Percentiles rank a stretch among this genome's conserved stretches.
Conservation (phyloP, 306 rosid genomes). For the Senna siamea region DNA sequence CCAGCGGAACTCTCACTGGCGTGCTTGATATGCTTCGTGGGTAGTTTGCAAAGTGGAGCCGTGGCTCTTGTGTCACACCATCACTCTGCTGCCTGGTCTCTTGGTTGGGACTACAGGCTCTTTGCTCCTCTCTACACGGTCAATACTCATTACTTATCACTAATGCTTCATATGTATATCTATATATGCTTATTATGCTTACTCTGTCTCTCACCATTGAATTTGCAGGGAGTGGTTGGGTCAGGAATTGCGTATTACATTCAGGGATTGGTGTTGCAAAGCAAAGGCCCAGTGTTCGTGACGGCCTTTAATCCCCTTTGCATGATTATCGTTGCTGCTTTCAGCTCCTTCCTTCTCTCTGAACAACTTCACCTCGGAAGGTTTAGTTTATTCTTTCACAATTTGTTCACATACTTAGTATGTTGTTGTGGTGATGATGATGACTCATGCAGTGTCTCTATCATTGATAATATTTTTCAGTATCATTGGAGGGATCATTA, state of each 20-base stretch:
- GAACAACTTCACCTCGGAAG: constrained; percentile 77
- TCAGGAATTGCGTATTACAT: constrained; percentile 71
- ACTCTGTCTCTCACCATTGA: no score
- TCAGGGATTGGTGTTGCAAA: constrained; percentile 69
- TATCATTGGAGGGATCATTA: constrained; percentile 63
- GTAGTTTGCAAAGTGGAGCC: constrained; percentile 54
- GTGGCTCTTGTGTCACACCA: constrained; percentile 59
- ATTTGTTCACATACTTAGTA: no score
- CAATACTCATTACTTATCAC: background rate
- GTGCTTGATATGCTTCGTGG: constrained; percentile 64
- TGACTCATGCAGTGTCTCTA: no score
- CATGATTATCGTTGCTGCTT: constrained; percentile 62
- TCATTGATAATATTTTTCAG: constrained; percentile 48
- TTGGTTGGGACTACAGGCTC: constrained; percentile 69
- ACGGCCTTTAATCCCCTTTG: constrained; percentile 82
- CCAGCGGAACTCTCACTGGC: constrained; percentile 69
- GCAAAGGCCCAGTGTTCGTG: constrained; percentile 73
- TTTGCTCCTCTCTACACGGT: constrained; percentile 72
- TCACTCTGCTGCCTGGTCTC: constrained; percentile 56
- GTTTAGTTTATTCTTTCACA: no score
- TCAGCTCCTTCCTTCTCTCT: constrained; percentile 60
- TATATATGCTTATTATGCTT: no score
- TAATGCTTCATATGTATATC: no score
- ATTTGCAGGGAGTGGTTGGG: constrained; percentile 61
- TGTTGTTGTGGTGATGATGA: no score